Conservation (phyloP, 257 asterid species). For the Nicotiana noctiflora region DNA sequence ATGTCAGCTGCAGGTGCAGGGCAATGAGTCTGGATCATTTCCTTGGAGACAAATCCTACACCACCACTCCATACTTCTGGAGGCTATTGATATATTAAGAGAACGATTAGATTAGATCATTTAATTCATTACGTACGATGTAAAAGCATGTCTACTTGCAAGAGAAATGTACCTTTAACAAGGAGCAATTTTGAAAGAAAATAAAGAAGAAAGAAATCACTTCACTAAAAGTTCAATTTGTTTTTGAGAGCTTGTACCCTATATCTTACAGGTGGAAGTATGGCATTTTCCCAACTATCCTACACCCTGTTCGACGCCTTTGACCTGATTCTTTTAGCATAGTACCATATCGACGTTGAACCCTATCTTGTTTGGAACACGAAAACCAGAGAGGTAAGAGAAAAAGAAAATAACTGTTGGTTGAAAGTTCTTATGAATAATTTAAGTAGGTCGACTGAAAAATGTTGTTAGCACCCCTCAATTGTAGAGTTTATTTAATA, state of each 20-base stretch:
- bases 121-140: not conserved
- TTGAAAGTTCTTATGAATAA: not conserved
- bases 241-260: no score
- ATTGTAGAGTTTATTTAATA: not conserved
- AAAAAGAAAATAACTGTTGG: not conserved
- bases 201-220: not conserved
- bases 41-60: conserved; percentile 78
- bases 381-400: not conserved
- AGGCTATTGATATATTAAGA: conserved; percentile 42
- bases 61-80: conserved; percentile 95
- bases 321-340: no score
- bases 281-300: no score
- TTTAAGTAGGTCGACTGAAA: not conserved
- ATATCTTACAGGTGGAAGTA: no score
- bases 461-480: not conserved
- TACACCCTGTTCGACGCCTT: no score
- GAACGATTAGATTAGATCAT: not conserved
- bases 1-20: conserved; percentile 88
- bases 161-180: not conserved
- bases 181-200: not conserved
- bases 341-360: no score
- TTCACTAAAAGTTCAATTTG: not conserved
- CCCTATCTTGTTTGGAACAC: no score
- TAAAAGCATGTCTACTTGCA: not conserved
- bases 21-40: conserved; percentile 78